phyloP scores from a whole-genome alignment of 1,284 basidiomycete genomes.

The Stygiomarasmius scandens region DNA sequence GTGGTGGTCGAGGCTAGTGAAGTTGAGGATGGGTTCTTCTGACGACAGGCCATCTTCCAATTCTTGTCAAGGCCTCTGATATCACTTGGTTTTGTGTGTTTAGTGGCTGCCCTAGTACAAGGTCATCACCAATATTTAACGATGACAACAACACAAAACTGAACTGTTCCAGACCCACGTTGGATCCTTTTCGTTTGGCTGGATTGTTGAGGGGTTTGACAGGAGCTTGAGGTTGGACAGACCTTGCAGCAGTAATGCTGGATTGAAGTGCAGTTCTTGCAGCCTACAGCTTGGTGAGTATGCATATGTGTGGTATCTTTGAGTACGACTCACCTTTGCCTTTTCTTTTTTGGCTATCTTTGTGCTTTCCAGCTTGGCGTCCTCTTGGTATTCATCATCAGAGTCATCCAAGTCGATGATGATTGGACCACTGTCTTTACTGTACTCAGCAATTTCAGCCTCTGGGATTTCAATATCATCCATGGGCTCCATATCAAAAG shows the following conservation, averaged over 20 bases:
- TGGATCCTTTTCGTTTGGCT: background rate
- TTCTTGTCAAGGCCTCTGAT: background rate
- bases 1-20: background rate
- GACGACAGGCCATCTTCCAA: background rate
- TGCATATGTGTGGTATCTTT: background rate
- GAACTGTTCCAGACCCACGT: background rate
- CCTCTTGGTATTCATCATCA: background rate
- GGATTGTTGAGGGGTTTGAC: background rate
- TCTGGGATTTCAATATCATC: background rate
- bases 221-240: background rate
- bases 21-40: background rate
- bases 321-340: background rate
- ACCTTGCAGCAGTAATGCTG: background rate
- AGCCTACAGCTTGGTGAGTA: background rate
- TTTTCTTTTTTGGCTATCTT: background rate
- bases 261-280: background rate
- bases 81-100: background rate
- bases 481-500: background rate
- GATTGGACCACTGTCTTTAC: background rate
- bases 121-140: background rate
- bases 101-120: background rate
- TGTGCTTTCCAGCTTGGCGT: background rate
- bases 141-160: background rate
- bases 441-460: background rate
- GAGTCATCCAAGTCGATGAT: background rate